Conservation (phyloP, 2,329 filamentous ascomycete genomes). For the Raffaelea arxii region DNA sequence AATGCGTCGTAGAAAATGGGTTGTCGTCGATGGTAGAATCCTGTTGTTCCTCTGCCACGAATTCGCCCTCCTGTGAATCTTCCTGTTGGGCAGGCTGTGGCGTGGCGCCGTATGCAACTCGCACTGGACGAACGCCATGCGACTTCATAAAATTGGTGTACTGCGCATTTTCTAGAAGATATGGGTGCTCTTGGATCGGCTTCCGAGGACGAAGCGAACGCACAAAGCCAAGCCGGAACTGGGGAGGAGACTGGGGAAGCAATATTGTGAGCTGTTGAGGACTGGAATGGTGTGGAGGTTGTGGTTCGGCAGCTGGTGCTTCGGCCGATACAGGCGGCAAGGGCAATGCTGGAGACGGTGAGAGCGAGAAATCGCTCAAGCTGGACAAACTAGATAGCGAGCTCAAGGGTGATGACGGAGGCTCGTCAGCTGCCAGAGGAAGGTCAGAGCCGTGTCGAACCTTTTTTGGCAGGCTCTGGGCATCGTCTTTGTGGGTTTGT, state of each 20-base stretch:
- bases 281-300: neutral
- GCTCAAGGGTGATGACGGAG: slow-evolving; percentile 7
- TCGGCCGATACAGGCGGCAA: neutral
- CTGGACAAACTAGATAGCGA: slow-evolving; percentile 6
- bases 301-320: neutral
- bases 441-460: neutral
- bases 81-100: slow-evolving; percentile 22
- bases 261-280: slow-evolving; percentile 1
- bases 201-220: slow-evolving; percentile 49
- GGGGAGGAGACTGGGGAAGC: slow-evolving; percentile 13
- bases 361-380: neutral
- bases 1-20: too few relatives aligned
- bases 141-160: slow-evolving; percentile 43
- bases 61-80: slow-evolving; percentile 39
- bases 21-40: too few relatives aligned
- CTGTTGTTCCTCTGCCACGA: slow-evolving; percentile 36
- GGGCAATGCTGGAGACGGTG: slow-evolving; percentile 3
- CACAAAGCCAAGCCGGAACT: slow-evolving; percentile 21
- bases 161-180: slow-evolving; percentile 44
- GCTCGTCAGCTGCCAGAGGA: neutral
- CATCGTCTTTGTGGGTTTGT: too few relatives aligned
- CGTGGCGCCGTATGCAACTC: slow-evolving; percentile 24
- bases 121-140: slow-evolving; percentile 44
- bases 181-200: slow-evolving; percentile 52
- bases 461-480: neutral